Conservation (phyloP, 768 basidiomycete species). For the Lenzites betulinus region DNA sequence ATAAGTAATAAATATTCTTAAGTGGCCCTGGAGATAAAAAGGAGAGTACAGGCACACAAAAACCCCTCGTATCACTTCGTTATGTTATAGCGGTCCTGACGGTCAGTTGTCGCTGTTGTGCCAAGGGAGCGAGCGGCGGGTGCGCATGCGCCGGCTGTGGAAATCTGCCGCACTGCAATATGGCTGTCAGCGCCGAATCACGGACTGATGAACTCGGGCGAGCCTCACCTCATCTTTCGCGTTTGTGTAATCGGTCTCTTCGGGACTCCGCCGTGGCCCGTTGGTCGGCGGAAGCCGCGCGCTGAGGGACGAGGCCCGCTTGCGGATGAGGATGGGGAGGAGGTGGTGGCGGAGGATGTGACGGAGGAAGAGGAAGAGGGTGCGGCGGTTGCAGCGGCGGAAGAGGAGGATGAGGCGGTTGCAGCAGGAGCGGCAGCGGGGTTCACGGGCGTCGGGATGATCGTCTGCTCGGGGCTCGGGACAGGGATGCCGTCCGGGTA, state of each 20-base stretch:
- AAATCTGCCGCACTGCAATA: neutral
- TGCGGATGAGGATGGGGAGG: neutral
- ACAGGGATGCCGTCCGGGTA: constrained; percentile 38
- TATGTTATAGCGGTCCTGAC: no score
- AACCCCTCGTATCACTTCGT: no score
- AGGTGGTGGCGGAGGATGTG: neutral
- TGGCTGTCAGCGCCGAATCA: neutral
- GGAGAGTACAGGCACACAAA: no score
- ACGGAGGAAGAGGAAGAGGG: neutral
- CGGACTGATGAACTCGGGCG: neutral
- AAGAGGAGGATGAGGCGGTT: neutral
- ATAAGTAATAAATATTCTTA: no score
- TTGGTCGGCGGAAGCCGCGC: constrained; percentile 2
- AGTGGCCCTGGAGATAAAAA: no score
- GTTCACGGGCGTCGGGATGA: constrained; percentile 29
- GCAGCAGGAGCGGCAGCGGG: neutral
- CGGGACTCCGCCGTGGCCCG: neutral
- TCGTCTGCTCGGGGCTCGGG: constrained; percentile 30
- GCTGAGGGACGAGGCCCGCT: constrained; percentile 5
- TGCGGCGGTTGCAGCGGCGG: neutral
- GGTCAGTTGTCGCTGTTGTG: no score
- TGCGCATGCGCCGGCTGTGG: neutral
- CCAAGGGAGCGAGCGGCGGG: neutral
- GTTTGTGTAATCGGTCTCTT: neutral
- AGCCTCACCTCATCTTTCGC: constrained; percentile 9